Conservation (phyloP, 371 early-diverging fungal species). For the Apophysomyces ossiformis region DNA sequence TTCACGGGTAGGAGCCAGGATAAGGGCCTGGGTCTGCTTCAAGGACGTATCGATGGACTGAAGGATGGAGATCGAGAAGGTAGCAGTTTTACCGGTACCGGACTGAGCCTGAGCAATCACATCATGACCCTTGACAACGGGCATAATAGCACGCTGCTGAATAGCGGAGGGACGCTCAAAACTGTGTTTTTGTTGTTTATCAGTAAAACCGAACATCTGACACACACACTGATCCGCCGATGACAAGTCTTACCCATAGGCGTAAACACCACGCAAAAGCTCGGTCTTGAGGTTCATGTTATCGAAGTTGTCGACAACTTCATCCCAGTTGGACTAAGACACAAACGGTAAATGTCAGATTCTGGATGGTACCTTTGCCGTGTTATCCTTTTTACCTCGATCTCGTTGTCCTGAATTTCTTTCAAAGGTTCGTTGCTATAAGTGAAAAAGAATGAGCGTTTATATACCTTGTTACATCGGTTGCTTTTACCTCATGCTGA, state of each 20-base stretch:
- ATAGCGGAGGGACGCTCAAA: slow-evolving; percentile 92
- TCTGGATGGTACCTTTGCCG: neutral
- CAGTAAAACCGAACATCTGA: neutral
- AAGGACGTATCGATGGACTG: slow-evolving; percentile 80
- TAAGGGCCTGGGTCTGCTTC: slow-evolving; percentile 85
- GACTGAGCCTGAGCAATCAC: slow-evolving; percentile 97
- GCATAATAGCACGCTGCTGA: slow-evolving; percentile 92
- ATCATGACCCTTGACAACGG: slow-evolving; percentile 84
- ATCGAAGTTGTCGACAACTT: slow-evolving; percentile 82
- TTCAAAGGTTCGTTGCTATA: slow-evolving; percentile 35
- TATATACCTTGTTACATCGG: neutral
- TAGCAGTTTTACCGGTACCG: slow-evolving; percentile 98
- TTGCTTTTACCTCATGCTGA: slow-evolving; percentile 3
- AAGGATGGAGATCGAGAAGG: slow-evolving; percentile 92
- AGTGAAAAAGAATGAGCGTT: neutral
- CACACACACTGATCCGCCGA: neutral
- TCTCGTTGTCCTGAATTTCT: slow-evolving; percentile 32
- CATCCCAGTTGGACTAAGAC: slow-evolving; percentile 74
- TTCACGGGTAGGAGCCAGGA: slow-evolving; percentile 93
- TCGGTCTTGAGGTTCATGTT: slow-evolving; percentile 84
- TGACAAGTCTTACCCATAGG: slow-evolving; percentile 69
- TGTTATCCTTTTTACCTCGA: slow-evolving; percentile 22
- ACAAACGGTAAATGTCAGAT: slow-evolving; percentile 10
- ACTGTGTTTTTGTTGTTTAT: slow-evolving; percentile 33
- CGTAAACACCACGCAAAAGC: slow-evolving; percentile 88